Percentiles rank a stretch among this genome's conserved stretches.
phyloP scores from a whole-genome alignment of 345 rosid species.

The Combretum micranthum region DNA sequence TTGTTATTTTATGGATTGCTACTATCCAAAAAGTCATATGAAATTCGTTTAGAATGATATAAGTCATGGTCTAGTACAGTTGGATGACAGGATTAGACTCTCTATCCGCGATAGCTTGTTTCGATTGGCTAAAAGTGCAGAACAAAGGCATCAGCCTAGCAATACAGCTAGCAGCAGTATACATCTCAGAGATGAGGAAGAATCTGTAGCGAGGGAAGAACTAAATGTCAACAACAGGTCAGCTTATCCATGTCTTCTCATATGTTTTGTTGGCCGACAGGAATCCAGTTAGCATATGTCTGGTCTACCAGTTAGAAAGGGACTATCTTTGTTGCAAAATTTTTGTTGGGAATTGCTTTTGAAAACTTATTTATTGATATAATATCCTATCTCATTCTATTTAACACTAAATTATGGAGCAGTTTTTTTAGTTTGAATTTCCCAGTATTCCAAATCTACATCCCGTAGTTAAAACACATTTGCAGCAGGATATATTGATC shows the following conservation, averaged over 20 bases:
- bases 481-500: no score
- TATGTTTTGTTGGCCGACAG: neutral
- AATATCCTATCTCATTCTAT: no score
- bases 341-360: no score
- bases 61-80: slow-evolving; percentile 37
- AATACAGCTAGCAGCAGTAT: slow-evolving; percentile 47
- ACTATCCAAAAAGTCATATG: slow-evolving; percentile 18
- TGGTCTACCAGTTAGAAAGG: no score
- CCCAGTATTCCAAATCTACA: no score
- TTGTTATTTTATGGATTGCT: slow-evolving; percentile 9
- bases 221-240: slow-evolving; percentile 39
- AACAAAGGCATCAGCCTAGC: slow-evolving; percentile 56
- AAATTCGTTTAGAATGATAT: slow-evolving; percentile 9
- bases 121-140: slow-evolving; percentile 89
- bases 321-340: no score
- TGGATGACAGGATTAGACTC: slow-evolving; percentile 64
- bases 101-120: slow-evolving; percentile 91
- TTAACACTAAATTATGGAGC: no score
- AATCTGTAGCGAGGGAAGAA: slow-evolving; percentile 34
- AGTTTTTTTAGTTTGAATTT: no score
- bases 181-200: slow-evolving; percentile 42
- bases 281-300: no score
- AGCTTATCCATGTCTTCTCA: slow-evolving; percentile 12
- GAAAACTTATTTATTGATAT: no score
- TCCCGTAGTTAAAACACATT: no score